These are phyloP conservation scores for Torulaspora franciscae DNA, from an alignment of 805 yeast species.

Conservation along the genomic window DNA sequence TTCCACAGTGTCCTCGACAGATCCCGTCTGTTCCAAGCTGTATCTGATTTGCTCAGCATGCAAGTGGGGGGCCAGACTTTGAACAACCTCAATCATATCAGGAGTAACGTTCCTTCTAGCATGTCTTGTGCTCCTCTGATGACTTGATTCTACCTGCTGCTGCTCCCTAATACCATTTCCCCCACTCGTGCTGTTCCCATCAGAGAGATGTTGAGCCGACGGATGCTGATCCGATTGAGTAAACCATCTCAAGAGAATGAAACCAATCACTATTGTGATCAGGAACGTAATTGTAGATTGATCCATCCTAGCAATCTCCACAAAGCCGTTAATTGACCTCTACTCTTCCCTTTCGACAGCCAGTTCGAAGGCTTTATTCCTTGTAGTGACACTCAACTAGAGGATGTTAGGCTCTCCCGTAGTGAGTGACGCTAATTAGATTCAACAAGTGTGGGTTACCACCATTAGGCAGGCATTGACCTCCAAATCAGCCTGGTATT, in stretches of 20 bases:
- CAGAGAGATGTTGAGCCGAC: slow-evolving; percentile 24
- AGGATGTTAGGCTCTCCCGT: not conserved
- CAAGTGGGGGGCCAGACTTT: slow-evolving; percentile 71
- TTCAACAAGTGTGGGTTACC: not conserved
- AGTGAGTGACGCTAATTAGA: slow-evolving; percentile 2
- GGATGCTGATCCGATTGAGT: slow-evolving; percentile 52
- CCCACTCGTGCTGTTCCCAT: not conserved
- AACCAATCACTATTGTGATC: slow-evolving; percentile 46
- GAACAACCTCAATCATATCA: slow-evolving; percentile 82
- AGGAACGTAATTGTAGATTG: slow-evolving; percentile 50
- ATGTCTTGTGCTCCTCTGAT: slow-evolving; percentile 9
- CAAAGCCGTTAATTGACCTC: not conserved
- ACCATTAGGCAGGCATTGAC: not conserved
- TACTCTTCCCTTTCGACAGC: not conserved
- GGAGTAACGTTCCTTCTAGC: slow-evolving; percentile 49
- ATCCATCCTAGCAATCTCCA: slow-evolving; percentile 41
- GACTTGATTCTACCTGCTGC: slow-evolving; percentile 6
- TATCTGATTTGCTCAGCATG: slow-evolving; percentile 64
- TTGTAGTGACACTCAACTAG: not conserved
- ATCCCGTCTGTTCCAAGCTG: slow-evolving; percentile 72
- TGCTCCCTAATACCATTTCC: slow-evolving; percentile 1
- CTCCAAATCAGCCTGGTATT: not conserved
- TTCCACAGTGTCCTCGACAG: slow-evolving; percentile 76
- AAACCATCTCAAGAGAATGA: slow-evolving; percentile 62
- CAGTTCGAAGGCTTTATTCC: not conserved